Evolutionary conservation across 768 basidiomycete genomes (phyloP), one percentile per base, ranked within the genome.

Genomic region (Tremella yokohamensis): DNA sequence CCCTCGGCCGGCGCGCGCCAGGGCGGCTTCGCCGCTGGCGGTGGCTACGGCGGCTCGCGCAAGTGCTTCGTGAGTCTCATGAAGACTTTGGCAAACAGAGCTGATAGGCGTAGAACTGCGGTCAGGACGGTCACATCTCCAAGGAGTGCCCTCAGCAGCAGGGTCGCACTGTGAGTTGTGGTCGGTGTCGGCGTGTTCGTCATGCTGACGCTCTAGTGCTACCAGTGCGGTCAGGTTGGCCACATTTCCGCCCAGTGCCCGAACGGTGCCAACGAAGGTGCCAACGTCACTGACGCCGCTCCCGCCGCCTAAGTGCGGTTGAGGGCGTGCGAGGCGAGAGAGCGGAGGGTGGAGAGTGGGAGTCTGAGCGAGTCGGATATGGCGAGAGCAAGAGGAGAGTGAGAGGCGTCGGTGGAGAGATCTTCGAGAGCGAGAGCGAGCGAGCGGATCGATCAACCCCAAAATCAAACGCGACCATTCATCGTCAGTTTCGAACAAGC

Each of bases 101-200:
- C 54, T 56, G 54, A 56, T n/a, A 16, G 15, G 2, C 20, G 25
- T 55, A 76, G 74, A 76, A 78, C 75, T 78, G 77, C 63, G 72
- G 72, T 49, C 66, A 77, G 65, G 64, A 70, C 50, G 77, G 77
- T 44, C 77, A 78, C 71, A 72, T 78, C 66, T 73, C 75, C 61
- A 62, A 70, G 56, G 74, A 71, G 56, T 78, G 77, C 70, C 70
- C 75, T 47, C 64, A 69, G 58, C 65, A 65, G 58, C 64, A 66
- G 52, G 68, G 64, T 58, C 60, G 64, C 56, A 69, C 61, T 47
- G 70, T 72, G 49, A 66, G 68, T 59, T n/a, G 6, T 26, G 25
- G 16, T 50, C 44, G 25, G 20, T 18, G 20, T 59, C 3, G 24
- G 45, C 34, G 20, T 24, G 2, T 37, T 37, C 16, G 16, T 47